Evolutionary conservation across 192 early-diverging fungal genomes (phyloP), one percentile per base, ranked within the genome.

Genomic region (Phycomyces nitens): DNA sequence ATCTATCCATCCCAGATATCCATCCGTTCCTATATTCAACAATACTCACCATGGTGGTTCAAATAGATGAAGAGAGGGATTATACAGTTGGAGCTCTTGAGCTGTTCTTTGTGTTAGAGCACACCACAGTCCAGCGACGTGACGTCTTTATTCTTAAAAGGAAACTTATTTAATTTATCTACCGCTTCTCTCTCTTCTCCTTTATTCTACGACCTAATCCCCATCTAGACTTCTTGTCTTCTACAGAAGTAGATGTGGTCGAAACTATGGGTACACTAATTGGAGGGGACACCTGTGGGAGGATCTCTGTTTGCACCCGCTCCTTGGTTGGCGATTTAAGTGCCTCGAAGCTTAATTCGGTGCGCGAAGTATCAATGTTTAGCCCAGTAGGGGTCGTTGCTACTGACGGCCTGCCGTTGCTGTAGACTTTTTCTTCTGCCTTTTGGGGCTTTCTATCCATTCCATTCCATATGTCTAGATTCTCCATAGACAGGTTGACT

Each of bases 31-130:
- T 5, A 54, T 6, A 47, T 47, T 14, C 44, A 47, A 14, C 44
- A 27, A 26, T 42, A 55, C 70, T 62, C 53, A 72, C 70, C 70
- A 72, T 72, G 64, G 52, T 72, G 58, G 53, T 60, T 62, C 44
- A 56, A 72, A 72, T 52, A 66, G 64, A 72, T 50, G 53, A 58
- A 59, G 66, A 47, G 50, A 61, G 38, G 62, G 52, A 14, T 54
- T 42, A 38, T 38, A 40, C 55, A 56, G 55, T 20, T 56, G 55
- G 27, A 40, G 55, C 15, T 15, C 29, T 5, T 34, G 29, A 7
- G 29, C 7, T 34, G 29, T 47, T 47, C 44, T 47, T 47, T 47
- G 44, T 47, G 12, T 11, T 18, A 47, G 12, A n/a, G 44, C 44
- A 47, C 44, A 34, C 44, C 44, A 47, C 44, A 47, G 44, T 47